Percentiles rank a stretch among this genome's conserved stretches.
These are phyloP conservation scores for Stephania cephalantha DNA, from an alignment of 164 flowering plant species.

Conservation along the genomic window DNA sequence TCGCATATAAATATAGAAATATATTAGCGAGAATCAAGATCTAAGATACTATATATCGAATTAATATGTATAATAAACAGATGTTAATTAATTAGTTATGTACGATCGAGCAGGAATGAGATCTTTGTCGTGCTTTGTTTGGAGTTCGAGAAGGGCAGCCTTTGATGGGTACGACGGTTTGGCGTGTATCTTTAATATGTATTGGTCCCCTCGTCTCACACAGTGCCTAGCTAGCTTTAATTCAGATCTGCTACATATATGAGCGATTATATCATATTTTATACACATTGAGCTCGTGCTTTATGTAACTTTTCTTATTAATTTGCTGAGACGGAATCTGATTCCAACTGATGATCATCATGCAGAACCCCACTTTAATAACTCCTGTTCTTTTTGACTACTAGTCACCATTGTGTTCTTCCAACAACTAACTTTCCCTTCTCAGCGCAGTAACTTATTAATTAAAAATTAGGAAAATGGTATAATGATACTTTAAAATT, in stretches of 20 bases:
- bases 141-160: neutral
- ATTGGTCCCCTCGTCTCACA: neutral
- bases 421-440: conserved; percentile 1
- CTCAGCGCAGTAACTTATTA: neutral
- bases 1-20: neutral
- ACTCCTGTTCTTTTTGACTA: neutral
- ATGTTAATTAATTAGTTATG: neutral
- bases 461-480: too few relatives aligned
- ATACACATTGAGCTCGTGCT: neutral
- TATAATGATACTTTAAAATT: too few relatives aligned
- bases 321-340: neutral
- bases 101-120: neutral
- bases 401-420: neutral
- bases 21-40: neutral
- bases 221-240: too few relatives aligned
- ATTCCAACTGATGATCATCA: neutral
- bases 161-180: neutral
- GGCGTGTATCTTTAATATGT: neutral
- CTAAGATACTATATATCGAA: neutral
- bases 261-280: too few relatives aligned
- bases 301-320: neutral
- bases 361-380: neutral
- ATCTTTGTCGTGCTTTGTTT: conserved; percentile 2
- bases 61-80: neutral
- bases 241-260: too few relatives aligned